Evolutionary conservation across 805 yeast genomes (phyloP).

Genomic region (Tetrapisispora fleetii): DNA sequence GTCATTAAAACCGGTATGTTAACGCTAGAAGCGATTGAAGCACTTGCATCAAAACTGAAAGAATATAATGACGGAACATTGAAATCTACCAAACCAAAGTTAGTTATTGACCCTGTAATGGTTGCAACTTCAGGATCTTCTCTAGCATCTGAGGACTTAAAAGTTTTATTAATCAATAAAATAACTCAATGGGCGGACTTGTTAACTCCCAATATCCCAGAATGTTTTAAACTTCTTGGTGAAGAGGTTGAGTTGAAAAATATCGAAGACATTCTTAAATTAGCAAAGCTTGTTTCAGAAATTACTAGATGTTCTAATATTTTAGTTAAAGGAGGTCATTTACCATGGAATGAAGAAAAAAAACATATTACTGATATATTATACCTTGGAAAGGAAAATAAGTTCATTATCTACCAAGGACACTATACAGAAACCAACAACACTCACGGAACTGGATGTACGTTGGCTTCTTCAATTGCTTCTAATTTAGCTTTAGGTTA

Average conservation of each 20-base stretch:
- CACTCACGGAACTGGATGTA: slow-evolving; percentile 89
- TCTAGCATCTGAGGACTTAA: slow-evolving; percentile 35
- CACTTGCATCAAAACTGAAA: slow-evolving; percentile 32
- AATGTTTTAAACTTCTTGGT: slow-evolving; percentile 40
- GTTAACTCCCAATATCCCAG: slow-evolving; percentile 68
- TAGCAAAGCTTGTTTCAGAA: slow-evolving; percentile 34
- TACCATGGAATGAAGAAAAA: slow-evolving; percentile 33
- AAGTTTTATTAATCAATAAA: slow-evolving; percentile 35
- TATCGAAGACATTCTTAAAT: slow-evolving; percentile 32
- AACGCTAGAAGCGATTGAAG: slow-evolving; percentile 43
- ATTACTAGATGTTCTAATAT: slow-evolving; percentile 41
- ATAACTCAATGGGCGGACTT: slow-evolving; percentile 47
- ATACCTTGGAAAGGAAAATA: slow-evolving; percentile 33
- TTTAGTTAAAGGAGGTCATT: slow-evolving; percentile 75
- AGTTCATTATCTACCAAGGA: slow-evolving; percentile 38
- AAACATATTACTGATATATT: slow-evolving; percentile 45
- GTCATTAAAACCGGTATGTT: slow-evolving; percentile 78
- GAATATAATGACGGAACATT: slow-evolving; percentile 15
- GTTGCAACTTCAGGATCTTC: slow-evolving; percentile 68
- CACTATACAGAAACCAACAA: slow-evolving; percentile 37
- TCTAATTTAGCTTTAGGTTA: slow-evolving; percentile 56
- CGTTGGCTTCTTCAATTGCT: slow-evolving; percentile 71
- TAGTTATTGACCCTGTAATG: slow-evolving; percentile 79
- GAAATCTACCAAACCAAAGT: slow-evolving; percentile 17
- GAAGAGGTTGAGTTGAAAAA: slow-evolving; percentile 21